Percentiles rank a stretch among this genome's conserved stretches.
Evolutionary conservation across 2,329 filamentous ascomycete species (phyloP).

Genomic region (Trichoderma endophyticum): DNA sequence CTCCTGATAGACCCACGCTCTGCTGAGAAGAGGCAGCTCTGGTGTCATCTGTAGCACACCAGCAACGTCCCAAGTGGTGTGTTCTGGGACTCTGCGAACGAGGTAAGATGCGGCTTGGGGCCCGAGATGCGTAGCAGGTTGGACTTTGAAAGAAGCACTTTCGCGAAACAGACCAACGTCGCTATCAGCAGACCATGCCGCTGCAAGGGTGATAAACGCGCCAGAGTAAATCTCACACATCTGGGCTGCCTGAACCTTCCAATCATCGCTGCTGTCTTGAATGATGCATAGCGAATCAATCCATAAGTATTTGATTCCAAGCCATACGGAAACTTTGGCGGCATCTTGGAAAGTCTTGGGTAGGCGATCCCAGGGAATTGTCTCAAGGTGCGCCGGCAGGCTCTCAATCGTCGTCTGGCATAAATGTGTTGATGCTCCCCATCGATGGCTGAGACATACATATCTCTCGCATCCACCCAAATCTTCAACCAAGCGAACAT

Average conservation of each 20-base stretch:
- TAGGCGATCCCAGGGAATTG: slow-evolving; percentile 11
- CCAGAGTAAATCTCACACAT: slow-evolving; percentile 23
- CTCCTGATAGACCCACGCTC: slow-evolving; percentile 19
- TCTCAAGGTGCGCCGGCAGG: neutral
- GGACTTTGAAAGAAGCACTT: neutral
- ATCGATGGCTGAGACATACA: slow-evolving; percentile 16
- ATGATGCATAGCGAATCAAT: slow-evolving; percentile 30
- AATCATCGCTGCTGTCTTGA: slow-evolving; percentile 24
- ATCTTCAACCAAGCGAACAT: slow-evolving; percentile 2
- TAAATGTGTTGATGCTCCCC: slow-evolving; percentile 13
- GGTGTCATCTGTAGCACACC: neutral
- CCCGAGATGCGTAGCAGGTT: neutral
- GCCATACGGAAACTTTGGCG: neutral
- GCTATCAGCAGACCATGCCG: slow-evolving; percentile 5
- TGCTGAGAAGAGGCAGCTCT: slow-evolving; percentile 13
- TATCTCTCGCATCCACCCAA: slow-evolving; percentile 15
- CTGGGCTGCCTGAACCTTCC: slow-evolving; percentile 20
- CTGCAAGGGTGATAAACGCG: slow-evolving; percentile 17
- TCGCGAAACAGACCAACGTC: neutral
- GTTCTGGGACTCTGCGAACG: slow-evolving; percentile 3
- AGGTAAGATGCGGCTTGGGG: neutral
- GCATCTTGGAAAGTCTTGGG: slow-evolving; percentile 11
- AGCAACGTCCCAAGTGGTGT: slow-evolving; percentile 4
- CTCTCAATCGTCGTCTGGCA: slow-evolving; percentile 5
- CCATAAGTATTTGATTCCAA: slow-evolving; percentile 25